Evolutionary conservation across 140 eudicot species (phyloP), one percentile per base, ranked within the genome.

Genomic region (Erigeron philadelphicus): DNA sequence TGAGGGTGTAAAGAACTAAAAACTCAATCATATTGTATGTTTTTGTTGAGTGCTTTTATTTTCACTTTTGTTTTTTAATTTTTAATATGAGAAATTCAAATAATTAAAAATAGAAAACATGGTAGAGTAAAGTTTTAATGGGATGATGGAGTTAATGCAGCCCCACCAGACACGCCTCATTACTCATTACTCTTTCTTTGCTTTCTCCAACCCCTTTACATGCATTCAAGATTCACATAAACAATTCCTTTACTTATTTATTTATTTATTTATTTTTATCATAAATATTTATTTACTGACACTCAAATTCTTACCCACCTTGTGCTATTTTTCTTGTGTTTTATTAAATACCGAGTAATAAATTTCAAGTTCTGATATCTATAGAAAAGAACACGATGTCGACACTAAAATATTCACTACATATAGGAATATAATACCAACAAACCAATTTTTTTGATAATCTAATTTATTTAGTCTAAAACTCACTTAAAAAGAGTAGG

Each of bases 161-260:
- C 61, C 76, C 82, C 79, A 79, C 79, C 83, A 69, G 83, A 79
- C 83, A 79, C 75, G 83, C 76, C 76, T 79, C 76, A 68, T 74
- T 61, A 73, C 75, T 78, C 78, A 67, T 78, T 74, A 79, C 75
- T 64, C 57, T 64, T 35, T 21, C 70, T 48, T 65, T 59, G 58
- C 70, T 61, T 73, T 73, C 21, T 68, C 72, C 78, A 62, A 76
- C 71, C 59, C 69, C 41, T 72, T 65, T 59, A 61, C 42, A 71
- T 71, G 17, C 31, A 64, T 68, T 78, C 75, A 72, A 78, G 54
- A 16, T 35, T 60, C 38, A 31, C 4, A 31, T 31, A 2, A 31
- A 31, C 55, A 68, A 11, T 63, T 66, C 76, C 54, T 19, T 21
- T 59, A 8, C 66, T 12, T 64, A 44, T 62, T 52, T 35, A 50